A percentile compares a stretch with the other conserved stretches of the same genome.
phyloP scores from a whole-genome alignment of 2,329 filamentous ascomycete species.

The Hypoxylon sp. region DNA sequence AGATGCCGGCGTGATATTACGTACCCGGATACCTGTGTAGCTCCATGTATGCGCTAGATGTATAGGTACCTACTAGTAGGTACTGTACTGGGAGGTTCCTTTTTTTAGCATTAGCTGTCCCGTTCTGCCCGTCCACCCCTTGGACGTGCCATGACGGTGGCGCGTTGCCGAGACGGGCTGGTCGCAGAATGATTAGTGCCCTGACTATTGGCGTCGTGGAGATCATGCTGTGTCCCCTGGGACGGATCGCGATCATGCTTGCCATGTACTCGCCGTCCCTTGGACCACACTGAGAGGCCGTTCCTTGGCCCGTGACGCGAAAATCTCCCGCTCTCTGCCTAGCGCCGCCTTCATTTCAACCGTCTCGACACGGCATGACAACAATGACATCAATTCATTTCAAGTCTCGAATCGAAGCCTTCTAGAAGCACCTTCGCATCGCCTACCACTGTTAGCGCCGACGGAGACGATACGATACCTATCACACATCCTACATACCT shows the following conservation, averaged over 20 bases:
- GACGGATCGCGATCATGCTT: constrained; percentile 4
- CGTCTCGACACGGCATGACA: constrained; percentile 24
- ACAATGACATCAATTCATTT: constrained; percentile 37
- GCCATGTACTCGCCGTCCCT: too few relatives aligned
- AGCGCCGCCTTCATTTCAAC: constrained; percentile 36
- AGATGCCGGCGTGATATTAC: constrained; percentile 19
- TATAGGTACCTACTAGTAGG: too few relatives aligned
- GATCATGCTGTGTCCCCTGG: constrained; percentile 20
- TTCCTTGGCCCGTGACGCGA: constrained; percentile 34
- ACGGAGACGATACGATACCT: background rate
- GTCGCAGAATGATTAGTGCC: constrained; percentile 18
- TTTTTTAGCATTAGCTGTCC: background rate
- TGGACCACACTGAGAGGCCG: constrained; percentile 20
- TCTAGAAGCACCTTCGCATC: constrained; percentile 26
- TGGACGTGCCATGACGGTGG: background rate
- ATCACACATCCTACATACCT: background rate
- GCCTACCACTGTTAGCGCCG: background rate
- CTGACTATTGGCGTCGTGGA: constrained; percentile 17
- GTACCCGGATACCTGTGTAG: too few relatives aligned
- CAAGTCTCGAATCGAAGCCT: constrained; percentile 19
- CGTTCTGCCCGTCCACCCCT: constrained; percentile 1
- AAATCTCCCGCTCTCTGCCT: constrained; percentile 35
- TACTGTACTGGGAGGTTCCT: constrained; percentile 23
- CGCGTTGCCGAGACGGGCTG: background rate
- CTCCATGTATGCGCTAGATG: too few relatives aligned